These are phyloP conservation scores for Knufia fluminis DNA, from an alignment of 2,329 filamentous ascomycete genomes.

Conservation along the genomic window DNA sequence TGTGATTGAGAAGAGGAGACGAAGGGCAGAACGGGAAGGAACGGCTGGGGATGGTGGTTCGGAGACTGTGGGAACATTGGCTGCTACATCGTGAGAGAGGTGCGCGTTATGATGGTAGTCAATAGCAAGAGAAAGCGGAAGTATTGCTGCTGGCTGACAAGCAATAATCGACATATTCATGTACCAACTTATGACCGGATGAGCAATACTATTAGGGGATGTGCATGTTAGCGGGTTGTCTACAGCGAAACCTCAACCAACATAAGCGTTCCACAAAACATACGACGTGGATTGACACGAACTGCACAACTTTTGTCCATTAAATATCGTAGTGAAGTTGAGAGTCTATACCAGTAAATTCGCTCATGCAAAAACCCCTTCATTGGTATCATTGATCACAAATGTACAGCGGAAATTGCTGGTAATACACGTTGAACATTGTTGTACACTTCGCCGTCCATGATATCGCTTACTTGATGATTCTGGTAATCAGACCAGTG, in stretches of 20 bases:
- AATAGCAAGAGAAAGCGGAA: neutral
- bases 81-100: slow-evolving; percentile 18
- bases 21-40: slow-evolving; percentile 61
- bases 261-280: neutral
- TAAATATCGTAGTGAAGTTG: slow-evolving; percentile 16
- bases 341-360: slow-evolving; percentile 18
- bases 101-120: neutral
- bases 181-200: slow-evolving; percentile 1
- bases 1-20: slow-evolving; percentile 80
- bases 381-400: slow-evolving; percentile 9
- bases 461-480: slow-evolving; percentile 41
- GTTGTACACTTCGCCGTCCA: slow-evolving; percentile 3
- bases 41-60: slow-evolving; percentile 19
- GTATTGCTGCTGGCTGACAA: too few relatives aligned
- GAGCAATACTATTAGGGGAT: neutral
- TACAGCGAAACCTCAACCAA: neutral
- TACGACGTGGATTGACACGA: neutral
- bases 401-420: slow-evolving; percentile 10
- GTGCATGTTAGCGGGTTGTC: neutral
- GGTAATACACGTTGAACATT: slow-evolving; percentile 8
- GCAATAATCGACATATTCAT: neutral
- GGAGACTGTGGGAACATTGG: slow-evolving; percentile 18
- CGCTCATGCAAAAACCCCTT: slow-evolving; percentile 8
- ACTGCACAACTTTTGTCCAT: slow-evolving; percentile 11
- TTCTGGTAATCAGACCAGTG: slow-evolving; percentile 71